A percentile compares a stretch with the other conserved stretches of the same genome.
Conservation (phyloP, 2,329 filamentous ascomycete species). For the Neofusicoccum umdonicola region DNA sequence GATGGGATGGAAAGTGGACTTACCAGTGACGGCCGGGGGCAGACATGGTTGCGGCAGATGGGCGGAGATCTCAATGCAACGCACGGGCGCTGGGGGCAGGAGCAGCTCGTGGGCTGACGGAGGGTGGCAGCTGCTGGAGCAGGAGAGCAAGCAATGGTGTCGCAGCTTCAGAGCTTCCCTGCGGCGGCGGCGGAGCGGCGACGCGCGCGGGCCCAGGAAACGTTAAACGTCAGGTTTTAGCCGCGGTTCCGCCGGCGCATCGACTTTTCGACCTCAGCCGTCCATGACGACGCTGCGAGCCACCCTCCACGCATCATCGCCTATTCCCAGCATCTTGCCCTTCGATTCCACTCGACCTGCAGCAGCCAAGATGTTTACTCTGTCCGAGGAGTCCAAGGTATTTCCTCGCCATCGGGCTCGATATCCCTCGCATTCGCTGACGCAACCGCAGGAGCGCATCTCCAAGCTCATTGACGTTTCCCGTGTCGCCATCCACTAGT, state of each 20-base stretch:
- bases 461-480: slow-evolving; percentile 94
- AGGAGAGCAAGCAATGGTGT: not conserved
- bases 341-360: not conserved
- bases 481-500: slow-evolving; percentile 94
- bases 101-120: not conserved
- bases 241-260: slow-evolving; percentile 4
- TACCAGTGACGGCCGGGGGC: slow-evolving; percentile 16
- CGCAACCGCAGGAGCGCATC: slow-evolving; percentile 82
- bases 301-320: slow-evolving; percentile 2
- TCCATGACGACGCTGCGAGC: slow-evolving; percentile 10
- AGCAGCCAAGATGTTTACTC: slow-evolving; percentile 49
- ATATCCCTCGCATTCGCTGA: not conserved
- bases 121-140: not conserved
- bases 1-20: not conserved
- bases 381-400: slow-evolving; percentile 98
- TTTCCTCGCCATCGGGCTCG: slow-evolving; percentile 24
- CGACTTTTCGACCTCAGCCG: slow-evolving; percentile 9
- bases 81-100: not conserved
- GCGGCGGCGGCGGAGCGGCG: slow-evolving; percentile 5
- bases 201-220: slow-evolving; percentile 7
- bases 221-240: not conserved
- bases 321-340: slow-evolving; percentile 2
- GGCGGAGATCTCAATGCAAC: not conserved
- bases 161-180: slow-evolving; percentile 10
- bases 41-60: slow-evolving; percentile 2